phyloP scores from a whole-genome alignment of 2,329 filamentous ascomycete species.

The Pseudogymnoascus sp. region DNA sequence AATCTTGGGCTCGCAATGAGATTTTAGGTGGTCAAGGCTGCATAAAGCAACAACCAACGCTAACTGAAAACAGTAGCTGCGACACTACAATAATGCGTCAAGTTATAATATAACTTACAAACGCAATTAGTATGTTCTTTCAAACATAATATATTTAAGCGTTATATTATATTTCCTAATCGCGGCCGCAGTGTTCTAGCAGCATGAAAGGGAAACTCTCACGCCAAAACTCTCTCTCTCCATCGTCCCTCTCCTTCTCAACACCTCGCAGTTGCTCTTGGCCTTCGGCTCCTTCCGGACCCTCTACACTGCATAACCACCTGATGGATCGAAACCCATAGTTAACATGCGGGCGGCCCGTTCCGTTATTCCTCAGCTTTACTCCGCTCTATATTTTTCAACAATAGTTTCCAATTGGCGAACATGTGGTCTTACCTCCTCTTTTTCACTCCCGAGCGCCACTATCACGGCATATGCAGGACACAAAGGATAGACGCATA shows the following conservation, averaged over 20 bases:
- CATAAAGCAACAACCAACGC: not conserved
- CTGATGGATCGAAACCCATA: not conserved
- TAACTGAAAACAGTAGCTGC: not conserved
- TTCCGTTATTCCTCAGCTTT: not conserved
- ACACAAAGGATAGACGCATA: not conserved
- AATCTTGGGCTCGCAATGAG: not conserved
- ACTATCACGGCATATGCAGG: not conserved
- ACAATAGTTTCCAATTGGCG: not conserved
- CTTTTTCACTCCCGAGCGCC: not conserved
- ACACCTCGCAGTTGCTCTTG: not conserved
- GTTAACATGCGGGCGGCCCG: not conserved
- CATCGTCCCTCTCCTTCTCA: not conserved
- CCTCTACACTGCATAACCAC: not conserved
- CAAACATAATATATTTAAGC: not conserved
- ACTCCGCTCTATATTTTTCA: not conserved
- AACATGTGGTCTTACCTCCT: not conserved
- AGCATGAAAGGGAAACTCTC: not conserved
- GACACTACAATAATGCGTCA: not conserved
- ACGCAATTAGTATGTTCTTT: not conserved
- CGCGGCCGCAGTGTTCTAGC: not conserved
- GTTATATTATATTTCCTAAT: not conserved
- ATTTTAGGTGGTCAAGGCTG: not conserved
- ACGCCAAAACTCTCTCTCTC: not conserved
- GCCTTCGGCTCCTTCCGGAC: not conserved
- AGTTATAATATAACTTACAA: not conserved